A percentile compares a stretch with the other conserved stretches of the same genome.
phyloP scores from a whole-genome alignment of 78 protist species.

The Cyanophora paradoxa region DNA sequence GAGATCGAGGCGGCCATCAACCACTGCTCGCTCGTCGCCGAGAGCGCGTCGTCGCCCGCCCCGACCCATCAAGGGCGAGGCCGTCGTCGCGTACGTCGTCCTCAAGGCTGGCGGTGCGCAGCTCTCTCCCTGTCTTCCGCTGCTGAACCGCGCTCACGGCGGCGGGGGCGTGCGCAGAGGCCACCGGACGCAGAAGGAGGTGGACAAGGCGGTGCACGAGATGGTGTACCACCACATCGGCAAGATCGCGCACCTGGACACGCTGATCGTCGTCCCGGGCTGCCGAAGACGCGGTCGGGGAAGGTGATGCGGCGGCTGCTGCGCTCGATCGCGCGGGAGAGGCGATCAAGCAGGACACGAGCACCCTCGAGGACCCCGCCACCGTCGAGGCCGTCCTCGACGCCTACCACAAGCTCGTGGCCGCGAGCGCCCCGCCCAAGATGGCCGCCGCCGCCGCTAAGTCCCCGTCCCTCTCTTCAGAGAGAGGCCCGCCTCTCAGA shows the following conservation, averaged over 20 bases:
- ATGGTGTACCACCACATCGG: slow-evolving; percentile 56
- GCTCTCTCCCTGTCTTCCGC: neutral
- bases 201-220: slow-evolving; percentile 52
- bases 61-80: slow-evolving; percentile 85
- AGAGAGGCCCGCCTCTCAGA: no score
- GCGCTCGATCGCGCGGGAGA: slow-evolving; percentile 70
- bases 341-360: slow-evolving; percentile 44
- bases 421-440: no score
- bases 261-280: slow-evolving; percentile 49
- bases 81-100: slow-evolving; percentile 54
- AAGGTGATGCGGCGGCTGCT: slow-evolving; percentile 75
- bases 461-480: no score
- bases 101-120: slow-evolving; percentile 50
- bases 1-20: slow-evolving; percentile 77
- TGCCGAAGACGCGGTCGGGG: slow-evolving; percentile 78
- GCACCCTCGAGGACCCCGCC: slow-evolving; percentile 74
- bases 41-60: slow-evolving; percentile 82
- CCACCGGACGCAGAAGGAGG: slow-evolving; percentile 24
- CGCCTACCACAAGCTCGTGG: no score
- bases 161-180: slow-evolving; percentile 1
- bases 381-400: slow-evolving; percentile 36
- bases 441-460: no score
- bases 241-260: slow-evolving; percentile 40
- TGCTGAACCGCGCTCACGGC: no score
- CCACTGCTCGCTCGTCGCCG: slow-evolving; percentile 39